phyloP scores from a whole-genome alignment of 2,329 filamentous ascomycete species.

The Fusarium sp. region DNA sequence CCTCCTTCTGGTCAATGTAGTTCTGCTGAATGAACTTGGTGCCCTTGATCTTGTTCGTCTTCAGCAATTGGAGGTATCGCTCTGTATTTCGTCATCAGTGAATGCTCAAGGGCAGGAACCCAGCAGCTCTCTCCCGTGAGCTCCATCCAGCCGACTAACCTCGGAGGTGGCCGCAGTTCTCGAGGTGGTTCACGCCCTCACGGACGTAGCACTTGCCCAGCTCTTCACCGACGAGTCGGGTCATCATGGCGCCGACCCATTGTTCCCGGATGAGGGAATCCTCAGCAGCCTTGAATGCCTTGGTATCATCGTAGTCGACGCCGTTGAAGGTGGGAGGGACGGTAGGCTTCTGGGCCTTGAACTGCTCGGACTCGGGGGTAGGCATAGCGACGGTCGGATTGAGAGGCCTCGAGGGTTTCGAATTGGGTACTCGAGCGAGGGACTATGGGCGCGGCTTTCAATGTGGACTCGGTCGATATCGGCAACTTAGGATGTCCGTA shows the following conservation, averaged over 20 bases:
- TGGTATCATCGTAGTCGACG: slow-evolving; percentile 87
- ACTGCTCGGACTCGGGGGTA: slow-evolving; percentile 83
- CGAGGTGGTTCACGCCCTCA: slow-evolving; percentile 88
- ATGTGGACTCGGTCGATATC: slow-evolving; percentile 39
- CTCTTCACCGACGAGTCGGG: slow-evolving; percentile 83
- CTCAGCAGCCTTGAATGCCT: slow-evolving; percentile 83
- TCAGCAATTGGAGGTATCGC: slow-evolving; percentile 82
- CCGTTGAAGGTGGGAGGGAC: slow-evolving; percentile 87
- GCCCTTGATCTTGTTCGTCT: slow-evolving; percentile 81
- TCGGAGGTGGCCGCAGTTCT: slow-evolving; percentile 86
- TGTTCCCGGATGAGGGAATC: slow-evolving; percentile 87
- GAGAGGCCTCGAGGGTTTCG: slow-evolving; percentile 17
- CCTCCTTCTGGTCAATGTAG: slow-evolving; percentile 69
- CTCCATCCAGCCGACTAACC: slow-evolving; percentile 65
- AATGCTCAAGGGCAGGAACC: not conserved
- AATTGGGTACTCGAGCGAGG: slow-evolving; percentile 25
- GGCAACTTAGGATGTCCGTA: slow-evolving; percentile 41
- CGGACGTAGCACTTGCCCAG: slow-evolving; percentile 87
- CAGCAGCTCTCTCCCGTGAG: slow-evolving; percentile 1
- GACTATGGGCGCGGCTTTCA: slow-evolving; percentile 30
- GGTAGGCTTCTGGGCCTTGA: slow-evolving; percentile 85
- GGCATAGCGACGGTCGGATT: slow-evolving; percentile 68
- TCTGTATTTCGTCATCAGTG: slow-evolving; percentile 61
- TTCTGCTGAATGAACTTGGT: slow-evolving; percentile 85
- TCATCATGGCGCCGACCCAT: slow-evolving; percentile 93